phyloP scores from a whole-genome alignment of 73 alveolate species.

The Symbiodinium natans region DNA sequence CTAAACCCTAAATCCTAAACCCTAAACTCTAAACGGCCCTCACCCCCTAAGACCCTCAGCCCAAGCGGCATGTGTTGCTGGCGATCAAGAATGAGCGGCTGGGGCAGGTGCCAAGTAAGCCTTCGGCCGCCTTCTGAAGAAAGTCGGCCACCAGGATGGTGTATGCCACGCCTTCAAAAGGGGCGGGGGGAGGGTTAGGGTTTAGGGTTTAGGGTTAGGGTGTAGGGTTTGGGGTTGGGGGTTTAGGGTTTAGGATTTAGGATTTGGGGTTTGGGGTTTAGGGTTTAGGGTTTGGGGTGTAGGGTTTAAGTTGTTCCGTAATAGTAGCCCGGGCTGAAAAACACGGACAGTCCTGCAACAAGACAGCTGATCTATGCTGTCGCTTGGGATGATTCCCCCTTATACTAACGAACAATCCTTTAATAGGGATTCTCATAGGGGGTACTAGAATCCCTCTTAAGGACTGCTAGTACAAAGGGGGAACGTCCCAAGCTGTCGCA shows the following conservation, averaged over 20 bases:
- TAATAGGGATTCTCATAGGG: too few species aligned
- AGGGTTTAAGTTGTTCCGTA: background rate
- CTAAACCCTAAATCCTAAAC: too few species aligned
- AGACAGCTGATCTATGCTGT: too few species aligned
- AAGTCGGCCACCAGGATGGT: constrained; percentile 79
- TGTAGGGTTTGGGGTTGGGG: background rate
- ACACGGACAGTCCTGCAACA: background rate
- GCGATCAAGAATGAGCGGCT: constrained; percentile 27
- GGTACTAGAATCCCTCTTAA: too few species aligned
- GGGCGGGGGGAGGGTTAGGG: background rate
- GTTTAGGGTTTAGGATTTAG: background rate
- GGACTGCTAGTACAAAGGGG: too few species aligned
- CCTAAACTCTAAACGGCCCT: too few species aligned
- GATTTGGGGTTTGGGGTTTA: background rate
- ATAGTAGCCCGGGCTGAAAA: background rate
- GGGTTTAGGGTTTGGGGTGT: background rate
- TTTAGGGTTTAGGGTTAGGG: background rate
- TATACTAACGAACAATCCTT: too few species aligned
- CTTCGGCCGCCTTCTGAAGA: constrained; percentile 49
- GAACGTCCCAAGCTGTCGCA: too few species aligned
- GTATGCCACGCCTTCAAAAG: constrained; percentile 64
- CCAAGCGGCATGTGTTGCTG: constrained; percentile 69
- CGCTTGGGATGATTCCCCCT: too few species aligned
- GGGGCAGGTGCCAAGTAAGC: constrained; percentile 31
- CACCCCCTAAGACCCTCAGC: too few species aligned